Percentiles rank a stretch among this genome's conserved stretches.
Conservation (phyloP, 1,284 basidiomycete genomes). For the Cutaneotrichosporon sp. region DNA sequence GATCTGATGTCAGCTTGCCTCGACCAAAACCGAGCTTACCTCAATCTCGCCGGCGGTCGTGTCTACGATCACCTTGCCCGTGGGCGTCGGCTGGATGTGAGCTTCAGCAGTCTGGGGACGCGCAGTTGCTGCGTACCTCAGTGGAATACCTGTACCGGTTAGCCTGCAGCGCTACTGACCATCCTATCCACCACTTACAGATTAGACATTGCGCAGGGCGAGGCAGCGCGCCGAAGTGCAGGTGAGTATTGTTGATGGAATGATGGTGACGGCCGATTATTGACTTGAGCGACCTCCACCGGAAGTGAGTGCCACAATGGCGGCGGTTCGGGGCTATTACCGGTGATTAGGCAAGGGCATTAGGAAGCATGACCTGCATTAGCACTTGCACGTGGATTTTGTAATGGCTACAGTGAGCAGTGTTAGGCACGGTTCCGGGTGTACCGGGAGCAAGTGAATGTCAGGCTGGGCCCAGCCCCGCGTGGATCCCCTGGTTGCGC, state of each 20-base stretch:
- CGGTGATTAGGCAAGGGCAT: not conserved
- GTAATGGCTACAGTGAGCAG: not conserved
- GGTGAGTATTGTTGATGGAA: not conserved
- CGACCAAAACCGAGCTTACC: conserved; percentile 28
- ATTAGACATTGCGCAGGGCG: conserved; percentile 28
- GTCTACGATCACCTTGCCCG: conserved; percentile 81
- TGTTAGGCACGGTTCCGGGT: not conserved
- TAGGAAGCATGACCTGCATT: not conserved
- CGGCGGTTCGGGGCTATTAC: conserved; percentile 1
- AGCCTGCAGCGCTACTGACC: not conserved
- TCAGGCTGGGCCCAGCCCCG: too few species aligned
- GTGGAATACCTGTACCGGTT: conserved; percentile 41
- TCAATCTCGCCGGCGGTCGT: conserved; percentile 91
- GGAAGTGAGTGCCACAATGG: conserved; percentile 1
- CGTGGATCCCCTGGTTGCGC: not conserved
- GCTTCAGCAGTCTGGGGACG: not conserved
- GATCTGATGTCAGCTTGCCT: conserved; percentile 57
- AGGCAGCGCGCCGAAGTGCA: not conserved
- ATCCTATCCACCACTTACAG: conserved; percentile 32
- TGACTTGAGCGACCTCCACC: conserved; percentile 15
- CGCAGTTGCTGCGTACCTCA: conserved; percentile 30
- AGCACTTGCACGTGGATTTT: not conserved
- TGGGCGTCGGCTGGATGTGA: conserved; percentile 59
- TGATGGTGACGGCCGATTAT: not conserved
- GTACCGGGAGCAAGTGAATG: too few species aligned